Conservation (phyloP, 768 basidiomycete genomes). For the Candolleomyces efflorescens region DNA sequence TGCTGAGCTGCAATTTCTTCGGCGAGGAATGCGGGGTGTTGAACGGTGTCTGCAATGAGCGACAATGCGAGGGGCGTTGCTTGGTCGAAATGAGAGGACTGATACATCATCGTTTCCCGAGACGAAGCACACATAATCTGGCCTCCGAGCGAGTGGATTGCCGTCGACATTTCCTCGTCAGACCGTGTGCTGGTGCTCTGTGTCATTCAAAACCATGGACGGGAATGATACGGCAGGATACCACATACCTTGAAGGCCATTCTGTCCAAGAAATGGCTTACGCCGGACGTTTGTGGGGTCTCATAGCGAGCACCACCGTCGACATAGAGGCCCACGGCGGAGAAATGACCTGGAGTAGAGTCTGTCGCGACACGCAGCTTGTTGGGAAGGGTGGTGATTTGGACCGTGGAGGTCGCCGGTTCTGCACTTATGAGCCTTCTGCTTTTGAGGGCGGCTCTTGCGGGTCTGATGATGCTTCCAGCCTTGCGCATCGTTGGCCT, state of each 20-base stretch:
- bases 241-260: slow-evolving; percentile 91
- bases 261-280: slow-evolving; percentile 89
- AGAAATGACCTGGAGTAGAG: slow-evolving; percentile 88
- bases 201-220: slow-evolving; percentile 1
- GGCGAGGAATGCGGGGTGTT: slow-evolving; percentile 66
- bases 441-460: slow-evolving; percentile 7
- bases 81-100: slow-evolving; percentile 88
- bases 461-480: slow-evolving; percentile 33
- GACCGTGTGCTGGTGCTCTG: slow-evolving; percentile 31
- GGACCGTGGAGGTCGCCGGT: slow-evolving; percentile 31
- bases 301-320: slow-evolving; percentile 95
- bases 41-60: slow-evolving; percentile 87
- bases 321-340: slow-evolving; percentile 88
- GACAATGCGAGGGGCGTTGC: slow-evolving; percentile 79
- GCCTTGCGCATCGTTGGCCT: slow-evolving; percentile 35
- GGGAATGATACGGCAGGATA: slow-evolving; percentile 7
- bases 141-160: slow-evolving; percentile 82
- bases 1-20: slow-evolving; percentile 83
- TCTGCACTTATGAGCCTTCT: slow-evolving; percentile 17
- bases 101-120: slow-evolving; percentile 95
- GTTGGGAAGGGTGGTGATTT: slow-evolving; percentile 86
- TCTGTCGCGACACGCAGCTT: slow-evolving; percentile 91
- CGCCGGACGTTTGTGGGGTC: slow-evolving; percentile 63
- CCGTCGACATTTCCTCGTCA: slow-evolving; percentile 72
- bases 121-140: slow-evolving; percentile 91